Conservation (phyloP, 306 rosid species). For the Mimosa pudica region DNA sequence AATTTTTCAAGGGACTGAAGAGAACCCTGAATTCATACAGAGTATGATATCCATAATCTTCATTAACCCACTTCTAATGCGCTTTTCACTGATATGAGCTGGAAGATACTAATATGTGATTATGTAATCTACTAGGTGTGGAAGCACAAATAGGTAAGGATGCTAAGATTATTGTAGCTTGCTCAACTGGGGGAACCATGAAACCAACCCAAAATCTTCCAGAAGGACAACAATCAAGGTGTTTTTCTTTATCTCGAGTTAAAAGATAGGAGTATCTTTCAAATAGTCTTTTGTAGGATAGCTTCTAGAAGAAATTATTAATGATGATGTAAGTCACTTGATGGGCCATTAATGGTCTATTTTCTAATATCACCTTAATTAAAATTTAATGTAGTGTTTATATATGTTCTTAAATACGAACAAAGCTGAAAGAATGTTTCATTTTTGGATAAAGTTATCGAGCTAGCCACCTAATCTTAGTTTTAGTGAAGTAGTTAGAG, state of each 20-base stretch:
- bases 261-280: background rate
- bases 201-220: conserved; percentile 93
- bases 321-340: no score
- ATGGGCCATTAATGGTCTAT: no score
- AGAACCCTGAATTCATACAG: conserved; percentile 84
- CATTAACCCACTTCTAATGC: conserved; percentile 1
- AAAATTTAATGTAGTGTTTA: no score
- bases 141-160: conserved; percentile 68
- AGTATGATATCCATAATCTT: conserved; percentile 43
- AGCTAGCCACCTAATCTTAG: no score
- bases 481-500: no score
- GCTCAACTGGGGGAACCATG: conserved; percentile 91
- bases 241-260: background rate
- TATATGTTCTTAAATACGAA: no score
- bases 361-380: no score
- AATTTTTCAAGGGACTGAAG: conserved; percentile 94
- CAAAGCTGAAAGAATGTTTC: no score
- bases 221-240: conserved; percentile 98
- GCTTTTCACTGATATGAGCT: conserved; percentile 23
- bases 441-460: no score
- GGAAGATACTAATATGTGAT: conserved; percentile 10
- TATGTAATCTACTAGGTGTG: conserved; percentile 54
- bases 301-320: no score
- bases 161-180: conserved; percentile 89
- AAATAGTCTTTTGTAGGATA: background rate